These are phyloP conservation scores for Lagenidium giganteum DNA, from an alignment of 352 stramenopile genomes.

Conservation along the genomic window DNA sequence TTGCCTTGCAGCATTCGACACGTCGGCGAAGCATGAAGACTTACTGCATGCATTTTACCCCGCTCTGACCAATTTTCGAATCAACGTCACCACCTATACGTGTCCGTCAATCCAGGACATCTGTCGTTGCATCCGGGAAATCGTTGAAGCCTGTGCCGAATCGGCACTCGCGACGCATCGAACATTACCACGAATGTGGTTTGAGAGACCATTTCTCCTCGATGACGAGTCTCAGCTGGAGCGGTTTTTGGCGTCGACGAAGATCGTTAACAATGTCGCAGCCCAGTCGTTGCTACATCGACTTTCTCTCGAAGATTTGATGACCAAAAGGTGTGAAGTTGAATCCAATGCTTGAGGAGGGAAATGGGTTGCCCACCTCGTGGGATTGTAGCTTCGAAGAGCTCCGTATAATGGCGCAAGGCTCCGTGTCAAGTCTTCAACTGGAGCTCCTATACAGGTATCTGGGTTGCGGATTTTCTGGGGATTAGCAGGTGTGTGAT, in stretches of 20 bases:
- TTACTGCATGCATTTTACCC: slow-evolving; percentile 36
- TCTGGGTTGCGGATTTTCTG: background rate
- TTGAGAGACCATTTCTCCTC: slow-evolving; percentile 61
- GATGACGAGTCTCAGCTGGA: slow-evolving; percentile 77
- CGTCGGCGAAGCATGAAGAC: slow-evolving; percentile 10
- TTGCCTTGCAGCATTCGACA: background rate
- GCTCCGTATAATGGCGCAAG: background rate
- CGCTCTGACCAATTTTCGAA: slow-evolving; percentile 55
- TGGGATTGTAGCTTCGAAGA: background rate
- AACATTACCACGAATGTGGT: slow-evolving; percentile 65
- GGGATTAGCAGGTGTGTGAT: slow-evolving; percentile 6
- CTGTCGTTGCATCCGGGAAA: slow-evolving; percentile 29
- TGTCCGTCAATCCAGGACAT: slow-evolving; percentile 26
- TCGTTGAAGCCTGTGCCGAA: slow-evolving; percentile 55
- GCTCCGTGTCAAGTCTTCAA: background rate
- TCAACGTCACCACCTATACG: slow-evolving; percentile 39
- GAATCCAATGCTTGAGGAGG: background rate
- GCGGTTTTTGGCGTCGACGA: slow-evolving; percentile 63
- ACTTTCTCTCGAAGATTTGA: slow-evolving; percentile 51
- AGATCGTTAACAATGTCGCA: slow-evolving; percentile 51
- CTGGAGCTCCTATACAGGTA: slow-evolving; percentile 1
- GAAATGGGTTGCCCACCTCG: background rate
- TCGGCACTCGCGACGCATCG: slow-evolving; percentile 29
- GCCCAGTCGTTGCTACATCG: slow-evolving; percentile 69
- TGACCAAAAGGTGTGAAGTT: slow-evolving; percentile 27